phyloP scores from a whole-genome alignment of 257 asterid species.

The Mitragyna speciosa region DNA sequence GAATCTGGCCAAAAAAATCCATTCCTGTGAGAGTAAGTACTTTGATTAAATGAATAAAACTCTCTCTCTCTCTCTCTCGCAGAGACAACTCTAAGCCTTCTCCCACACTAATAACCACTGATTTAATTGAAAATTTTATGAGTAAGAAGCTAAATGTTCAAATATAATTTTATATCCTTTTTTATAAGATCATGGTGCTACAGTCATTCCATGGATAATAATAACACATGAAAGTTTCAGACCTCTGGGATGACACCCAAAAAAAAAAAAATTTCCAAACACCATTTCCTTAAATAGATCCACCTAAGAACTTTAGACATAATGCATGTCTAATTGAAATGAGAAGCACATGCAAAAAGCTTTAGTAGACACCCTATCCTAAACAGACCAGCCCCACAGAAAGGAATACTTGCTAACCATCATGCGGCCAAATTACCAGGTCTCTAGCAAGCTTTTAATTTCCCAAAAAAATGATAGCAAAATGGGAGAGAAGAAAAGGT shows the following conservation, averaged over 20 bases:
- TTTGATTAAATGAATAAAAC: background rate
- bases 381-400: background rate
- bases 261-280: background rate
- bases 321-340: background rate
- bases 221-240: background rate
- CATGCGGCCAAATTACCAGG: background rate
- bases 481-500: background rate
- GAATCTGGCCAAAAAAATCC: constrained; percentile 56
- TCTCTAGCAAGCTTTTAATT: background rate
- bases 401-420: background rate
- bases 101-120: background rate
- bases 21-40: constrained; percentile 38
- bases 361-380: background rate
- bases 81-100: background rate
- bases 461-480: background rate
- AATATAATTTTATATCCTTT: background rate
- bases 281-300: background rate
- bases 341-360: background rate
- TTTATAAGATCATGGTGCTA: background rate
- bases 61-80: background rate
- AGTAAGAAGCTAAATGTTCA: background rate
- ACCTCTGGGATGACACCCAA: background rate
- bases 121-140: background rate
- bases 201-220: background rate
- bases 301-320: background rate